phyloP scores from a whole-genome alignment of 1,284 basidiomycete species.

The Afroboletus lepidellus region DNA sequence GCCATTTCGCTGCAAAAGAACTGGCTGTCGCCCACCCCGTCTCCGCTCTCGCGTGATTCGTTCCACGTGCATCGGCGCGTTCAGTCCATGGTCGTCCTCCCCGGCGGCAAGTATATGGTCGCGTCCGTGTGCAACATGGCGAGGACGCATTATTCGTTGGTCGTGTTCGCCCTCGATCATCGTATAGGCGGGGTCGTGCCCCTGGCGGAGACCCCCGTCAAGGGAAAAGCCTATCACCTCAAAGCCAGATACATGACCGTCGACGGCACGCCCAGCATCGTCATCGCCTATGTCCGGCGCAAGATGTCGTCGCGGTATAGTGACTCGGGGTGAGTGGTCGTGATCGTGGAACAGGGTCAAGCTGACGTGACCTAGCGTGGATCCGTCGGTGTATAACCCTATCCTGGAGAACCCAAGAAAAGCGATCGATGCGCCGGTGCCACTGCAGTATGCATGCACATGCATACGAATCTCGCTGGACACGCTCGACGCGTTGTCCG shows the following conservation, averaged over 20 bases:
- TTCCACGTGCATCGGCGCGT: constrained; percentile 46
- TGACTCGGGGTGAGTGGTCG: constrained; percentile 32
- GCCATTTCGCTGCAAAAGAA: constrained; percentile 60
- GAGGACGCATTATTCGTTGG: constrained; percentile 47
- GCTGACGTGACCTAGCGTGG: constrained; percentile 33
- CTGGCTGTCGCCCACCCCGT: constrained; percentile 47
- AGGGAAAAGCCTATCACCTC: constrained; percentile 55
- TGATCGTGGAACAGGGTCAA: not conserved
- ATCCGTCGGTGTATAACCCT: constrained; percentile 44
- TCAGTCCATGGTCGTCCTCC: constrained; percentile 58
- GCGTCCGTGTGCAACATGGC: constrained; percentile 52
- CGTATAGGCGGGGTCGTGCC: constrained; percentile 44
- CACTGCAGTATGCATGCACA: constrained; percentile 51
- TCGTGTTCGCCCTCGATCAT: constrained; percentile 59
- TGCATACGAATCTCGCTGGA: constrained; percentile 48
- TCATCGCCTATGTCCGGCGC: constrained; percentile 51
- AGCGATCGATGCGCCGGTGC: constrained; percentile 47
- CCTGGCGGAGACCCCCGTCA: constrained; percentile 50
- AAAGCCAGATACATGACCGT: constrained; percentile 62
- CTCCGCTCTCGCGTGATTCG: constrained; percentile 34
- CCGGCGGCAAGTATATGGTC: constrained; percentile 69
- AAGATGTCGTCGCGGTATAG: constrained; percentile 32
- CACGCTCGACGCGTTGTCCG: constrained; percentile 49
- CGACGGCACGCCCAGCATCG: constrained; percentile 49
- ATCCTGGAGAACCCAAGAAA: constrained; percentile 38